These are phyloP conservation scores for Talaromyces sp. DNA, from an alignment of 2,329 filamentous ascomycete genomes.

Conservation along the genomic window DNA sequence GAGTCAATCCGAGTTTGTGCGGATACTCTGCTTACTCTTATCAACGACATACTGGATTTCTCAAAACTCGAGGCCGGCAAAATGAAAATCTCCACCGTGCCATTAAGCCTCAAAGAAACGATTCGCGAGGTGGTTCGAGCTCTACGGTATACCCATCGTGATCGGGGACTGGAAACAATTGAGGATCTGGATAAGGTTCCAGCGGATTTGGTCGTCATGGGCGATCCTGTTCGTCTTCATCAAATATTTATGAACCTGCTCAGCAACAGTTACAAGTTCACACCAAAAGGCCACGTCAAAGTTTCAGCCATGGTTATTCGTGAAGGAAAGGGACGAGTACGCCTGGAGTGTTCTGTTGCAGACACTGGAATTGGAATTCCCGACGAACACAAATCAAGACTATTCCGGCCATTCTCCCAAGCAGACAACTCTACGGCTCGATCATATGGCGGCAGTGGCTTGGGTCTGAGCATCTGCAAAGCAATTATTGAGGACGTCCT, in stretches of 20 bases:
- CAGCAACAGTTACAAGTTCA: constrained; percentile 92
- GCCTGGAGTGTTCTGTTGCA: constrained; percentile 76
- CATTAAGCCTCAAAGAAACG: constrained; percentile 67
- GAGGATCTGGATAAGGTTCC: constrained; percentile 60
- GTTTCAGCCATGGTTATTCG: constrained; percentile 69
- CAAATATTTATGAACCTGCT: constrained; percentile 79
- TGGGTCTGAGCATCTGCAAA: constrained; percentile 91
- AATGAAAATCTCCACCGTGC: constrained; percentile 81
- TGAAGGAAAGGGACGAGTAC: constrained; percentile 65
- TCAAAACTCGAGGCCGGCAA: constrained; percentile 81
- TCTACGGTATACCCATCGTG: constrained; percentile 58
- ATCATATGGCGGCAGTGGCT: constrained; percentile 85
- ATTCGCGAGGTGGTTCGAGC: constrained; percentile 61
- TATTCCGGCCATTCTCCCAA: constrained; percentile 90
- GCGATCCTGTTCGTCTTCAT: constrained; percentile 75
- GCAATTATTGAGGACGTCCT: constrained; percentile 90
- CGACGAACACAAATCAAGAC: constrained; percentile 66
- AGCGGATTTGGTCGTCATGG: constrained; percentile 63
- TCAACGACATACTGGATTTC: constrained; percentile 88
- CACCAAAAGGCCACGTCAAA: constrained; percentile 76
- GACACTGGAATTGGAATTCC: constrained; percentile 92
- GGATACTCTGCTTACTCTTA: constrained; percentile 74
- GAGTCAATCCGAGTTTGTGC: constrained; percentile 62
- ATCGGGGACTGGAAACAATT: constrained; percentile 55
- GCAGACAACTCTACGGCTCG: constrained; percentile 85